These are phyloP conservation scores for Centrapalus pauciflorus DNA, from an alignment of 129 eudicot genomes.

Conservation along the genomic window DNA sequence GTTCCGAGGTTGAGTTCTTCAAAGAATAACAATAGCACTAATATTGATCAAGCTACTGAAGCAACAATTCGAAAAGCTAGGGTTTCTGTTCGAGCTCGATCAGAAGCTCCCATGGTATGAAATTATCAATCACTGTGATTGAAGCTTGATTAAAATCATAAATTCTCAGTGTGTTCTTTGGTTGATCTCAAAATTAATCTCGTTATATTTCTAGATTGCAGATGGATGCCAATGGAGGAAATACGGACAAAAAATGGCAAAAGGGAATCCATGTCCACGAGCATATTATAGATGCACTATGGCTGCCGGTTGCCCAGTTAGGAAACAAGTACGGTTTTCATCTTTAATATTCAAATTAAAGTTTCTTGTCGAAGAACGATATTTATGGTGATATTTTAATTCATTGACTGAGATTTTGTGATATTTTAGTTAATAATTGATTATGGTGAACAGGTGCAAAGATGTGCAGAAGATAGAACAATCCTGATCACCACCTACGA, in stretches of 20 bases:
- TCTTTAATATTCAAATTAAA: neutral
- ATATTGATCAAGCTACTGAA: slow-evolving; percentile 68
- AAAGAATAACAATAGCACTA: slow-evolving; percentile 10
- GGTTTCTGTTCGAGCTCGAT: slow-evolving; percentile 86
- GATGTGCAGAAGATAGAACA: slow-evolving; percentile 73
- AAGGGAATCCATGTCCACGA: slow-evolving; percentile 92
- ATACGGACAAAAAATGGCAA: slow-evolving; percentile 86
- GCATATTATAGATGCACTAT: slow-evolving; percentile 90
- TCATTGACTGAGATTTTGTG: neutral
- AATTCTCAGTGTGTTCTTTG: neutral
- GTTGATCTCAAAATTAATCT: neutral
- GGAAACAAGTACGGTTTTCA: slow-evolving; percentile 62
- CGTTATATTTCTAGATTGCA: slow-evolving; percentile 17
- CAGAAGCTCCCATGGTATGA: slow-evolving; percentile 83
- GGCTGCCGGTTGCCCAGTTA: slow-evolving; percentile 73
- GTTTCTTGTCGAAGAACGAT: slow-evolving; percentile 1
- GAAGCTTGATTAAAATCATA: neutral
- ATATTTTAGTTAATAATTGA: neutral
- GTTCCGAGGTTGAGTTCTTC: slow-evolving; percentile 35
- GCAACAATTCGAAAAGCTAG: slow-evolving; percentile 85
- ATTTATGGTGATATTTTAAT: neutral
- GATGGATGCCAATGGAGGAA: slow-evolving; percentile 99
- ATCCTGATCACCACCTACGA: slow-evolving; percentile 79
- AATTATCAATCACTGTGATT: neutral
- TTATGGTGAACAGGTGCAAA: slow-evolving; percentile 51